Conservation (phyloP, 2,329 filamentous ascomycete species). For the Thyridium curvatum region DNA sequence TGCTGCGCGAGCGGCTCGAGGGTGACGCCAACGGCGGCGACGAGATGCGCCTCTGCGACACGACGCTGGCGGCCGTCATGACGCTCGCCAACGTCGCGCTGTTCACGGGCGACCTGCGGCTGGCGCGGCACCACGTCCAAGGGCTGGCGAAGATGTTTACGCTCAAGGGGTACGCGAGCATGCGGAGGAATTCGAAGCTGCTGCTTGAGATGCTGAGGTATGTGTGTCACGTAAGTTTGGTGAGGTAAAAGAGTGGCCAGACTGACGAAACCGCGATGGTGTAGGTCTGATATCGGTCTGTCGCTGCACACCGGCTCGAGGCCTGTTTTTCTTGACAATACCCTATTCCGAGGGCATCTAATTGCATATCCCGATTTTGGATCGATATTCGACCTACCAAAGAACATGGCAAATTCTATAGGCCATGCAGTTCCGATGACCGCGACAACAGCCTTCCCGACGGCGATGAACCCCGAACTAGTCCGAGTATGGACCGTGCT, state of each 20-base stretch:
- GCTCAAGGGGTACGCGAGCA: background rate
- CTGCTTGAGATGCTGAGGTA: background rate
- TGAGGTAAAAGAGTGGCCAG: no score
- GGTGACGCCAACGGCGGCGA: background rate
- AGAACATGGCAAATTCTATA: no score
- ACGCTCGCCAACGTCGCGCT: background rate
- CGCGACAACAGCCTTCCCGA: background rate
- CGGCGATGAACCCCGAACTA: constrained; percentile 8
- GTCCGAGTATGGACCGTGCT: constrained; percentile 11
- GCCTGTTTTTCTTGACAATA: background rate
- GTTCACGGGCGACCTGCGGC: background rate
- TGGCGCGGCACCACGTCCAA: background rate
- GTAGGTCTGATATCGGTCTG: background rate
- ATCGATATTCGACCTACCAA: no score
- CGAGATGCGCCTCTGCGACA: background rate
- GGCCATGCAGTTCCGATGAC: no score
- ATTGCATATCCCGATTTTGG: background rate
- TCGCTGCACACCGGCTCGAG: background rate
- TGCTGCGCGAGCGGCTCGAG: background rate
- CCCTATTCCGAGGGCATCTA: background rate
- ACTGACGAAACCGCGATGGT: no score
- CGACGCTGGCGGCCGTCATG: background rate
- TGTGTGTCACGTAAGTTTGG: background rate
- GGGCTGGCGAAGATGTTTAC: background rate
- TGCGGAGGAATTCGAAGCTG: background rate